Conservation (phyloP, 163 green algal species). For the Chlamydomonas reinhardtii region DNA sequence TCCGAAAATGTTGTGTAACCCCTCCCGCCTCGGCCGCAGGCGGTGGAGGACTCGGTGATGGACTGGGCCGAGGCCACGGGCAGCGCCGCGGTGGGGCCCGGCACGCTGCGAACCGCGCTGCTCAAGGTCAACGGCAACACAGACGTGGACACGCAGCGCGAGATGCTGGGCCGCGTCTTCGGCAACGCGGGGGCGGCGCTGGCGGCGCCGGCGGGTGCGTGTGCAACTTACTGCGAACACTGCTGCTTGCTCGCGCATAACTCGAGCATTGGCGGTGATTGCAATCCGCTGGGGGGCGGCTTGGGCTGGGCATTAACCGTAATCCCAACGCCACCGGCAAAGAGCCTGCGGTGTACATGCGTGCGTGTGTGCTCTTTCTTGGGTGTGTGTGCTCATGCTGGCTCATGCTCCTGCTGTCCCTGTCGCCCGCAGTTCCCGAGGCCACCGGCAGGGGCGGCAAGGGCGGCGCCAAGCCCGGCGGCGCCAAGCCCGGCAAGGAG, state of each 20-base stretch:
- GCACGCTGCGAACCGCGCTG: constrained; percentile 15
- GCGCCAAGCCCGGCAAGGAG: constrained; percentile 7
- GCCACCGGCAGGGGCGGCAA: neutral
- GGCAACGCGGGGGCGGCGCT: constrained; percentile 7
- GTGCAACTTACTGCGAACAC: neutral
- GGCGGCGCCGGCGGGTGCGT: constrained; percentile 14
- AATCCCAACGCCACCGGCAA: too few relatives aligned
- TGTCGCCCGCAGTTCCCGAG: neutral
- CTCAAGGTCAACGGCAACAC: constrained; percentile 10
- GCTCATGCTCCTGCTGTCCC: neutral
- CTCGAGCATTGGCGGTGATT: too few relatives aligned
- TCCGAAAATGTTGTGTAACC: too few relatives aligned
- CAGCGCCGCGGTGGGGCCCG: constrained; percentile 8
- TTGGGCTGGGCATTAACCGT: too few relatives aligned
- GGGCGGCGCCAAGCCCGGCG: constrained; percentile 10
- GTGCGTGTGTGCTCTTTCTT: too few relatives aligned
- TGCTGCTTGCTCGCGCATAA: too few relatives aligned
- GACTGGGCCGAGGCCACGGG: constrained; percentile 36
- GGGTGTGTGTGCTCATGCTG: too few relatives aligned
- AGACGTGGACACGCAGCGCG: constrained; percentile 21
- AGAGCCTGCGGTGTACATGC: too few relatives aligned
- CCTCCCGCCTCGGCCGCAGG: neutral
- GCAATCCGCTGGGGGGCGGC: too few relatives aligned
- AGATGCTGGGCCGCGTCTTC: constrained; percentile 35
- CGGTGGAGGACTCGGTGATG: constrained; percentile 43